phyloP scores from a whole-genome alignment of 495 filamentous ascomycete genomes.

The Penicillium subrubescens region DNA sequence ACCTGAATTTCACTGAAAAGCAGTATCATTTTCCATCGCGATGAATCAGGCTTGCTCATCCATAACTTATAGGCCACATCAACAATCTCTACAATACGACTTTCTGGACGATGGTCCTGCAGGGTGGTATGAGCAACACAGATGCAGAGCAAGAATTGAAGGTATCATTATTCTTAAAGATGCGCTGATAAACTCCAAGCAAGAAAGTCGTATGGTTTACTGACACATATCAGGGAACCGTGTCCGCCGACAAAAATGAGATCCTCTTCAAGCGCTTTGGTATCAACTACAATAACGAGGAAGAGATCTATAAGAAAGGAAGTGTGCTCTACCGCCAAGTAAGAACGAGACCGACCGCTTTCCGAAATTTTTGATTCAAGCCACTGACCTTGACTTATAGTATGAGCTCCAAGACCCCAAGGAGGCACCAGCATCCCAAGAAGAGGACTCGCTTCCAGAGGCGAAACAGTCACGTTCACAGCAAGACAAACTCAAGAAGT shows the following conservation, averaged over 20 bases:
- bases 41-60: neutral
- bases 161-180: slow-evolving; percentile 41
- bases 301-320: slow-evolving; percentile 89
- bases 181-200: neutral
- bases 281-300: slow-evolving; percentile 97
- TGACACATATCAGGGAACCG: slow-evolving; percentile 61
- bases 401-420: slow-evolving; percentile 46
- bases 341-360: slow-evolving; percentile 29
- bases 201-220: neutral
- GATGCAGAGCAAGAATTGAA: slow-evolving; percentile 80
- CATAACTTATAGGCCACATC: slow-evolving; percentile 69
- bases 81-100: slow-evolving; percentile 99
- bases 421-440: slow-evolving; percentile 12
- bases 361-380: neutral
- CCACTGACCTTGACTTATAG: slow-evolving; percentile 23
- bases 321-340: slow-evolving; percentile 87
- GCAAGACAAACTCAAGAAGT: slow-evolving; percentile 75
- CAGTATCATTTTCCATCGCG: neutral
- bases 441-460: slow-evolving; percentile 13
- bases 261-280: slow-evolving; percentile 86
- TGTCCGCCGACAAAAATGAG: slow-evolving; percentile 89
- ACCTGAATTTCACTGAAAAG: neutral
- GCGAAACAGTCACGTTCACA: slow-evolving; percentile 68
- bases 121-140: slow-evolving; percentile 70
- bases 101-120: slow-evolving; percentile 84